These are phyloP conservation scores for Heterobasidion parviporum DNA, from an alignment of 1,284 basidiomycete genomes.

Conservation along the genomic window DNA sequence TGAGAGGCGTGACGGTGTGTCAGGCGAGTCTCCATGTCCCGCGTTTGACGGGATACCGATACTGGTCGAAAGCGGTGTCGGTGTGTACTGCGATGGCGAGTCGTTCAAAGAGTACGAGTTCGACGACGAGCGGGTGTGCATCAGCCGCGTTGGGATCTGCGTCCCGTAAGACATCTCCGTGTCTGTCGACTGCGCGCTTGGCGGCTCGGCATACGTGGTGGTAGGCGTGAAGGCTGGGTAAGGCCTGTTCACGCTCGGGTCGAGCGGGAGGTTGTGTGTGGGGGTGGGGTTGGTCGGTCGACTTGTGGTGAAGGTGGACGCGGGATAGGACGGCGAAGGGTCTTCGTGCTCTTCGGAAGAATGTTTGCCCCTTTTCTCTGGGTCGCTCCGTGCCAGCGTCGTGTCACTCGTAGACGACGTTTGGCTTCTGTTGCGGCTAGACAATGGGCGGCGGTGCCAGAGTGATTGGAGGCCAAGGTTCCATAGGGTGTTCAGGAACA, in stretches of 20 bases:
- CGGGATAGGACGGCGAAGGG: neutral
- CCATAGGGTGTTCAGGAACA: conserved; percentile 51
- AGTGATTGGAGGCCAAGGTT: conserved; percentile 28
- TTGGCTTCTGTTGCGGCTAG: conserved; percentile 12
- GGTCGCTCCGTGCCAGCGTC: neutral
- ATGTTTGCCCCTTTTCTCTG: neutral
- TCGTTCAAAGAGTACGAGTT: conserved; percentile 12
- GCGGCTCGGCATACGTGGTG: conserved; percentile 8
- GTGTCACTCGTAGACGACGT: neutral
- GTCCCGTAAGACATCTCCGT: conserved; percentile 11
- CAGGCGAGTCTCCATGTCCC: neutral
- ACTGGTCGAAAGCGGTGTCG: neutral
- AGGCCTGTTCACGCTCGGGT: conserved; percentile 10
- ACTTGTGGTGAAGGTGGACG: neutral
- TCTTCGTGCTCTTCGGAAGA: conserved; percentile 5
- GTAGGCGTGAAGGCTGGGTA: conserved; percentile 12
- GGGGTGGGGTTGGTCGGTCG: conserved; percentile 12
- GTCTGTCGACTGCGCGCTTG: conserved; percentile 10
- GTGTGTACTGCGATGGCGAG: conserved; percentile 6
- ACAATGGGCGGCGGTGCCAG: conserved; percentile 6
- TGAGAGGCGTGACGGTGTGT: neutral
- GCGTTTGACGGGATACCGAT: neutral
- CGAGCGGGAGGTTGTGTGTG: conserved; percentile 2
- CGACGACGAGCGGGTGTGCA: conserved; percentile 16
- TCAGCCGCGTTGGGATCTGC: conserved; percentile 10